phyloP scores from a whole-genome alignment of 2,329 filamentous ascomycete genomes.

The Coniochaeta prunicola region DNA sequence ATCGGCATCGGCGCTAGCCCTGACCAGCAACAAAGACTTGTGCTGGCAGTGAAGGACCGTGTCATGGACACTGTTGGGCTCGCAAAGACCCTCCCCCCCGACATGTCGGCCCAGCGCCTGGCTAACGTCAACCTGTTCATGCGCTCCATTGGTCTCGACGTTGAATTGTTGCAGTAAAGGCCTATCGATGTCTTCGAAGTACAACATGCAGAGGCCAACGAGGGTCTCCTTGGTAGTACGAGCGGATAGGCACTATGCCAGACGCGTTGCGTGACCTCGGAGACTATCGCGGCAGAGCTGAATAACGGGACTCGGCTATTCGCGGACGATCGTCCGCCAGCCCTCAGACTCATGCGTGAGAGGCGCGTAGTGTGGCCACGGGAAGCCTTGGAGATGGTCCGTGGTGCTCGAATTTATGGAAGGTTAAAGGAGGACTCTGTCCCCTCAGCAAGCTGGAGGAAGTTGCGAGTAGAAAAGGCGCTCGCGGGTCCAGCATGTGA shows the following conservation, averaged over 20 bases:
- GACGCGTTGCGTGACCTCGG: neutral
- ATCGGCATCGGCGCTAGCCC: conserved; percentile 90
- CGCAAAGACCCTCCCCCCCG: conserved; percentile 79
- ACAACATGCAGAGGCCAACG: no score
- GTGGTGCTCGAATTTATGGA: neutral
- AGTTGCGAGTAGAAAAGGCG: neutral
- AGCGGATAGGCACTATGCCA: neutral
- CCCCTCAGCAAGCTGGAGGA: neutral
- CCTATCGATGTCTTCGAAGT: neutral
- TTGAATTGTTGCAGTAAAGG: conserved; percentile 55
- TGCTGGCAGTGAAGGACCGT: conserved; percentile 93
- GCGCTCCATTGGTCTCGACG: conserved; percentile 96
- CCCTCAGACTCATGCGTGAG: no score
- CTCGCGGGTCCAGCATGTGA: neutral
- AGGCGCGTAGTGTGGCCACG: no score
- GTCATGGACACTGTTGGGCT: conserved; percentile 92
- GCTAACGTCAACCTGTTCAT: conserved; percentile 97
- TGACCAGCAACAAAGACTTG: conserved; percentile 90
- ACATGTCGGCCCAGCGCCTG: conserved; percentile 76
- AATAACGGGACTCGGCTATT: no score
- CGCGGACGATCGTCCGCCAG: no score
- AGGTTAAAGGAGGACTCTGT: neutral
- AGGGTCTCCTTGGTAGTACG: neutral
- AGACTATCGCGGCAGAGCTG: no score
- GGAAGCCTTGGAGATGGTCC: no score